Conservation (phyloP, 306 rosid species). For the Malus fusca region DNA sequence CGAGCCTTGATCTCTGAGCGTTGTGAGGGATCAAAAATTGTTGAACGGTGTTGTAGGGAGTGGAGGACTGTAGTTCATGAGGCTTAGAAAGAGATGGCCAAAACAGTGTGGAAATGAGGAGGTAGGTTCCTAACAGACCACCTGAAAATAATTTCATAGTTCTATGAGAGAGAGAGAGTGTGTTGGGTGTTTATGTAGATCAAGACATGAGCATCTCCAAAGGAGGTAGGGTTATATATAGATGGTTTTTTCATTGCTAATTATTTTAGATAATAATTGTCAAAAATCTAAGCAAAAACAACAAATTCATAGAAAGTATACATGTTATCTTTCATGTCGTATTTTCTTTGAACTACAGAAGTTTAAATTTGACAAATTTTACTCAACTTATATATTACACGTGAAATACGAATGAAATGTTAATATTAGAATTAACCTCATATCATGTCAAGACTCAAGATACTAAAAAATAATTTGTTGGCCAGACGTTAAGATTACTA, state of each 20-base stretch:
- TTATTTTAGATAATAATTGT: neutral
- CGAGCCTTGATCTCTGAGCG: slow-evolving; percentile 18
- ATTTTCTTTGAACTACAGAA: too few relatives aligned
- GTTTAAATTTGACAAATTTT: too few relatives aligned
- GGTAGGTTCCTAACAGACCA: neutral
- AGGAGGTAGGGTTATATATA: neutral
- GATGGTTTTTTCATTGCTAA: neutral
- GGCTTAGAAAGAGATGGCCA: slow-evolving; percentile 4
- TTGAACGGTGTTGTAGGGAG: neutral
- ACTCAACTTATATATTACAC: neutral
- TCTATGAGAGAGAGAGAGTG: neutral
- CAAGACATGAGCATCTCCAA: neutral
- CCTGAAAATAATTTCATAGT: neutral
- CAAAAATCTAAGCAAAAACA: neutral
- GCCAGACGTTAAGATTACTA: neutral
- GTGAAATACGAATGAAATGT: too few relatives aligned
- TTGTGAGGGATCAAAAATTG: slow-evolving; percentile 24
- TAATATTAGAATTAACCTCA: neutral
- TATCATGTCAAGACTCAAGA: neutral
- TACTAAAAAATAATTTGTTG: neutral
- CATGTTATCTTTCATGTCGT: too few relatives aligned
- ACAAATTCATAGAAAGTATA: neutral
- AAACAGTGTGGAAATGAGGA: slow-evolving; percentile 1
- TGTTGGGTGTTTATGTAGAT: neutral
- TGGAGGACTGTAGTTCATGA: neutral